Evolutionary conservation across 1,139 yeast species (phyloP), one percentile per base, ranked within the genome.

Genomic region (Yamadazyma sp.): DNA sequence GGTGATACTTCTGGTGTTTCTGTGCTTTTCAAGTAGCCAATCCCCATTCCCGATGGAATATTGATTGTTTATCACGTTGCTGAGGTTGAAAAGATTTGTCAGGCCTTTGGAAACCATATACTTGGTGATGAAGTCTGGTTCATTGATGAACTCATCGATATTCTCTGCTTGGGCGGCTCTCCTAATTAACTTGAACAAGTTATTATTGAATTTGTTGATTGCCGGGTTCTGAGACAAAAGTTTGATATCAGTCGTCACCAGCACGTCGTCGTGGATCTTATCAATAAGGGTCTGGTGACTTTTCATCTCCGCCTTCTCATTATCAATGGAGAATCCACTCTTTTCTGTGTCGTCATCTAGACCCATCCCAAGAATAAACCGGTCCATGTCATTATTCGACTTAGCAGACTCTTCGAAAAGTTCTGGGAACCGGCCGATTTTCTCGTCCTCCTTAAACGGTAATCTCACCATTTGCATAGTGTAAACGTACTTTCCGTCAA

Each of bases 401-500:
- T 39, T 38, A 7, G 15, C 27, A 6, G 40, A 38, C 32, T 33
- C 28, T 8, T 35, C 39, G n/a, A 35, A 37, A 7, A 38, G 47
- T 34, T 64, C 62, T 0, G 86, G 82, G 48, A 86, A 84, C 33
- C 68, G 67, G 12, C 85, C 80, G 11, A 76, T 63, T 45, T 83
- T 78, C 47, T 80, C 84, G 54, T 90, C 97, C 49, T 88, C 96
- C 24, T 75, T 73, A 58, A 78, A 86, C 1, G 97, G 95, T n/a
- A 89, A 56, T 30, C 82, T 66, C 6, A 64, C 58, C 46, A 71
- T 53, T 2, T 62, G 52, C 40, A 75, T 64, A 0, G 64, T 57
- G 38, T 61, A 61, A 2, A 59, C 53, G 34, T 43, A 44, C 14
- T 54, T 35, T 1, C 45, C 49, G 4, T 38, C 44, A 2, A 50